A percentile compares a stretch with the other conserved stretches of the same genome.
Conservation (phyloP, 176 grass and related monocot species). For the Calamus simplicifolius region DNA sequence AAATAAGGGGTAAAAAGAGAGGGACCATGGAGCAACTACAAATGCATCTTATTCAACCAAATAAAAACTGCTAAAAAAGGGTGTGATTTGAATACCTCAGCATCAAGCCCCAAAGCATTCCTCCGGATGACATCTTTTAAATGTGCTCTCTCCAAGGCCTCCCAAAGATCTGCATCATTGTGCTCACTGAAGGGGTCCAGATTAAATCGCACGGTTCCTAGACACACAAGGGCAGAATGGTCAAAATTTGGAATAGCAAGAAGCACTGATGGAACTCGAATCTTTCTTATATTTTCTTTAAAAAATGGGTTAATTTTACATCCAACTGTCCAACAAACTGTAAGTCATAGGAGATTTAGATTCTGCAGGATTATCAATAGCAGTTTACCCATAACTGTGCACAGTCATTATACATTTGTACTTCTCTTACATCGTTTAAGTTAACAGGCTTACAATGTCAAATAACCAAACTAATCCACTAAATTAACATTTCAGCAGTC, state of each 20-base stretch:
- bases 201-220: slow-evolving; percentile 96
- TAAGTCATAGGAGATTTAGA: too few relatives aligned
- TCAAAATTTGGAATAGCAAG: not conserved
- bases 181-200: slow-evolving; percentile 97
- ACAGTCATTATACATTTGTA: too few relatives aligned
- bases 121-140: slow-evolving; percentile 89
- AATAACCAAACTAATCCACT: too few relatives aligned
- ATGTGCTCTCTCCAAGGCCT: slow-evolving; percentile 95
- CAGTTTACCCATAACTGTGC: too few relatives aligned
- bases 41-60: not conserved
- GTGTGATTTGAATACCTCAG: slow-evolving; percentile 39
- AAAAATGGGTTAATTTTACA: too few relatives aligned
- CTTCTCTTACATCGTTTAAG: too few relatives aligned
- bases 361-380: too few relatives aligned
- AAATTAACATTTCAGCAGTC: too few relatives aligned
- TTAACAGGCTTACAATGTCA: too few relatives aligned
- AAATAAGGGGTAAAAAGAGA: not conserved
- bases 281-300: too few relatives aligned
- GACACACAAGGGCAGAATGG: not conserved
- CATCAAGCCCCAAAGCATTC: slow-evolving; percentile 81
- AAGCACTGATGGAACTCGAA: too few relatives aligned
- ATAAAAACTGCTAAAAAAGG: not conserved
- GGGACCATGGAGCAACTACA: not conserved
- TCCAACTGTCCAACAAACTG: too few relatives aligned
- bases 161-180: slow-evolving; percentile 99